These are phyloP conservation scores for Exophiala xenobiotica DNA, from an alignment of 2,329 filamentous ascomycete genomes.

Conservation along the genomic window DNA sequence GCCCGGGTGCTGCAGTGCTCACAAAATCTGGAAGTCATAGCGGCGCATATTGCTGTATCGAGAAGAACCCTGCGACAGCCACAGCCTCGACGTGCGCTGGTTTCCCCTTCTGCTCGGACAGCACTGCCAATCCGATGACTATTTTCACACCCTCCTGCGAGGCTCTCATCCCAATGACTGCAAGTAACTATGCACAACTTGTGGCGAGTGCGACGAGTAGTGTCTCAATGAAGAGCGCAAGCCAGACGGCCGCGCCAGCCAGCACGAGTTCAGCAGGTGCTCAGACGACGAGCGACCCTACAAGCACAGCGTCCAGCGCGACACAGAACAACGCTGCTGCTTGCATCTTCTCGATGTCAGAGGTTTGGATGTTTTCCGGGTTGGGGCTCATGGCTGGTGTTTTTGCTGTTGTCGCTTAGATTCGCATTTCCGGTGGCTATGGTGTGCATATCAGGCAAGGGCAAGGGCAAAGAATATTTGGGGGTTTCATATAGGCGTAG, in stretches of 20 bases:
- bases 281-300: not conserved
- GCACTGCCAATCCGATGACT: not conserved
- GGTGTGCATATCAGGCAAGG: too few relatives aligned
- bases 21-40: not conserved
- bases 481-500: too few relatives aligned
- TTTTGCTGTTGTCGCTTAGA: too few relatives aligned
- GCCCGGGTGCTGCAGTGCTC: not conserved
- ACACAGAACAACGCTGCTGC: too few relatives aligned
- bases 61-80: not conserved
- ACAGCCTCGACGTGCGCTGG: not conserved
- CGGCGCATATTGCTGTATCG: conserved; percentile 2
- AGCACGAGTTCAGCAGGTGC: not conserved
- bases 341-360: too few relatives aligned
- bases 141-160: not conserved
- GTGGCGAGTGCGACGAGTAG: not conserved
- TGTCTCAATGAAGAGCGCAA: not conserved
- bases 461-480: too few relatives aligned
- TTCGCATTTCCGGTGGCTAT: too few relatives aligned
- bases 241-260: not conserved
- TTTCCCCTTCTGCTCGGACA: conserved; percentile 1
- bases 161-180: conserved; percentile 1
- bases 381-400: too few relatives aligned
- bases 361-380: too few relatives aligned
- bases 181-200: conserved; percentile 1
- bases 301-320: not conserved